A percentile compares a stretch with the other conserved stretches of the same genome.
Evolutionary conservation across 2,329 filamentous ascomycete genomes (phyloP).

Genomic region (Ambrosiella xylebori): DNA sequence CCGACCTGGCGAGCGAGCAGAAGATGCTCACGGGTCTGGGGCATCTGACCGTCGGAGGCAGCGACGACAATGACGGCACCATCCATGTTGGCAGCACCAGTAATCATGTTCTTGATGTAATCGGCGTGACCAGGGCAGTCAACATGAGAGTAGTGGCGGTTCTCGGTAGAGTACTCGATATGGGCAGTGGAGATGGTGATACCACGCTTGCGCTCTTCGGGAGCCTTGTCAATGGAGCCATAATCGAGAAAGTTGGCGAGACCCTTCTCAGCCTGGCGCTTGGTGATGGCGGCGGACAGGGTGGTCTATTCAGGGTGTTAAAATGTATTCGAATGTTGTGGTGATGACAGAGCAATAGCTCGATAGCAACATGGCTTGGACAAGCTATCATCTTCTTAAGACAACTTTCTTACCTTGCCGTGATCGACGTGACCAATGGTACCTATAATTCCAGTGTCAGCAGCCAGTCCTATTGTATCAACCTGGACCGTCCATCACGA

Average conservation of each 20-base stretch:
- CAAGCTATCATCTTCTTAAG: background rate
- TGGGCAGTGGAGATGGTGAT: conserved; percentile 98
- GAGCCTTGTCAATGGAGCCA: conserved; percentile 95
- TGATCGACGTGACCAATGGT: conserved; percentile 99
- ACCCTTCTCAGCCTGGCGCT: conserved; percentile 90
- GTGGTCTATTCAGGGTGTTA: conserved; percentile 55
- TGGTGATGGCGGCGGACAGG: conserved; percentile 95
- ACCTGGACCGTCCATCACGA: background rate
- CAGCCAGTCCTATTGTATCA: background rate
- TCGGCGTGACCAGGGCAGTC: conserved; percentile 99
- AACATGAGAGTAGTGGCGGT: conserved; percentile 96
- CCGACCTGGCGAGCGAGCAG: conserved; percentile 95
- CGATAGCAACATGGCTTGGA: background rate
- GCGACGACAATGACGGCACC: conserved; percentile 97
- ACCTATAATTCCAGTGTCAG: conserved; percentile 30
- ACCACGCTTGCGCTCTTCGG: conserved; percentile 98
- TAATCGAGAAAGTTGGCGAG: conserved; percentile 92
- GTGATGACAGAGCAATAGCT: background rate
- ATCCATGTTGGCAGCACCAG: conserved; percentile 97
- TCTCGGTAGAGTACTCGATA: conserved; percentile 93
- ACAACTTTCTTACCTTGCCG: conserved; percentile 56
- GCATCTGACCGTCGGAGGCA: conserved; percentile 97
- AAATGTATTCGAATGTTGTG: background rate
- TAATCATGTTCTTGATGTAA: conserved; percentile 99
- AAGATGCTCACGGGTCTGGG: conserved; percentile 96